Base-by-base conservation (phyloP, 768 basidiomycete species). In the Lentinula raphanica region DNA sequence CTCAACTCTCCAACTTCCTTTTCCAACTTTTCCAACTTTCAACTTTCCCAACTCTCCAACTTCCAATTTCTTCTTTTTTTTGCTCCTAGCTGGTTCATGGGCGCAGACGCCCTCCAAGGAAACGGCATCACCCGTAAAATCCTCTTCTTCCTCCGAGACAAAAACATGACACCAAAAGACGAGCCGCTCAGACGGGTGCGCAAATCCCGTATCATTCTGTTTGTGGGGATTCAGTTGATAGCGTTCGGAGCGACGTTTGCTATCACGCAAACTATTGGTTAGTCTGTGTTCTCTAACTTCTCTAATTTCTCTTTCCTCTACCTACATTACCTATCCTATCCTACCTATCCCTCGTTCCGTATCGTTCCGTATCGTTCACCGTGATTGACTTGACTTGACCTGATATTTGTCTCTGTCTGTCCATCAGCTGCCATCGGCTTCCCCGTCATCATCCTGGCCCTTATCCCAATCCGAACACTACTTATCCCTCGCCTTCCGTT, bases 41-140 rank as follows among this genome's bases (percentile, higher is more conserved):
- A n/a, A n/a, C n/a, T n/a, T n/a, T n/a, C n/a, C n/a, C n/a, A n/a
- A n/a, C n/a, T n/a, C n/a, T n/a, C n/a, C n/a, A n/a, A n/a, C n/a
- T n/a, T n/a, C n/a, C n/a, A n/a, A n/a, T n/a, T n/a, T n/a, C n/a
- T n/a, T n/a, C n/a, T n/a, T n/a, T n/a, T n/a, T n/a, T n/a, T n/a
- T n/a, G n/a, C n/a, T n/a, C 48, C 5, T 56, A 89, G 88, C 70
- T 94, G 92, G 92, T 94, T 86, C 68, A 96, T 98, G 91, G 94
- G 94, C 13, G 81, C 81, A 32, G 89, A 90, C 58, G 90, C 91
- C 0, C 79, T 98, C 13, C 79, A 79, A 15, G 82, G 80, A 8
- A 95, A 92, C 58, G 92, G 92, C 2, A 91, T 98, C 57, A 92
- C 92, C 0, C 76, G 77, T 60, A 92, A 90, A 67, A 74, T 95